Percentiles rank a stretch among this genome's conserved stretches.
Conservation (phyloP, 2,329 filamentous ascomycete genomes). For the Zopfia rhizophila region DNA sequence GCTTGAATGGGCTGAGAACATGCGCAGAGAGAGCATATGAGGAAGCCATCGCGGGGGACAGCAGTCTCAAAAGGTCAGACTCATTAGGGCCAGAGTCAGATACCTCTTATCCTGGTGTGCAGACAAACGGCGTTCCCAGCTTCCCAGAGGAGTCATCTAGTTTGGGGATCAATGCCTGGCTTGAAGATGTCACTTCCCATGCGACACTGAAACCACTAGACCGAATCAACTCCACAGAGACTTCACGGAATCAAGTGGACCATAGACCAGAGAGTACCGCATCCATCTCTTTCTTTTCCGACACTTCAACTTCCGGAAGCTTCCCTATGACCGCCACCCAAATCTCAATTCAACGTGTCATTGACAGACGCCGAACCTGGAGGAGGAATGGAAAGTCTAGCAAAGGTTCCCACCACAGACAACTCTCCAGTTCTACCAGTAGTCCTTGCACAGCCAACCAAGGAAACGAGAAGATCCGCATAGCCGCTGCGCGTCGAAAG, state of each 20-base stretch:
- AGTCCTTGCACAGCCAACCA: conserved; percentile 23
- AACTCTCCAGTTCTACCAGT: too few relatives aligned
- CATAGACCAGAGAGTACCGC: too few relatives aligned
- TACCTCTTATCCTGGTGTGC: too few relatives aligned
- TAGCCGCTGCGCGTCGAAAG: conserved; percentile 39
- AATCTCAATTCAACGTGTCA: too few relatives aligned
- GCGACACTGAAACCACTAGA: not conserved
- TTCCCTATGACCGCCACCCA: not conserved
- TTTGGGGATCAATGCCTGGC: conserved; percentile 8
- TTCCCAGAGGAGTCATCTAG: not conserved
- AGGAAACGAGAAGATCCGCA: conserved; percentile 39
- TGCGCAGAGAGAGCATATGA: conserved; percentile 7
- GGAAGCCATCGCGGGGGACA: not conserved
- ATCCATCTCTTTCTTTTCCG: conserved; percentile 1
- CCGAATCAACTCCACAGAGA: too few relatives aligned
- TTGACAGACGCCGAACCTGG: too few relatives aligned
- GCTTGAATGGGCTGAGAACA: conserved; percentile 2
- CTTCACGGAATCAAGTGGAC: too few relatives aligned
- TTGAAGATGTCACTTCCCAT: conserved; percentile 6
- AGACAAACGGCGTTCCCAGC: not conserved
- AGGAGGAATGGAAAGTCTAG: too few relatives aligned
- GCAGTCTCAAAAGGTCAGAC: conserved; percentile 2
- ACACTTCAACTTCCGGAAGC: conserved; percentile 3
- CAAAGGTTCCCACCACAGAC: not conserved
- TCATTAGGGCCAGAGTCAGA: conserved; percentile 1